Base-by-base conservation (phyloP, 805 yeast species). In the Wickerhamomyces sydowiorum region DNA sequence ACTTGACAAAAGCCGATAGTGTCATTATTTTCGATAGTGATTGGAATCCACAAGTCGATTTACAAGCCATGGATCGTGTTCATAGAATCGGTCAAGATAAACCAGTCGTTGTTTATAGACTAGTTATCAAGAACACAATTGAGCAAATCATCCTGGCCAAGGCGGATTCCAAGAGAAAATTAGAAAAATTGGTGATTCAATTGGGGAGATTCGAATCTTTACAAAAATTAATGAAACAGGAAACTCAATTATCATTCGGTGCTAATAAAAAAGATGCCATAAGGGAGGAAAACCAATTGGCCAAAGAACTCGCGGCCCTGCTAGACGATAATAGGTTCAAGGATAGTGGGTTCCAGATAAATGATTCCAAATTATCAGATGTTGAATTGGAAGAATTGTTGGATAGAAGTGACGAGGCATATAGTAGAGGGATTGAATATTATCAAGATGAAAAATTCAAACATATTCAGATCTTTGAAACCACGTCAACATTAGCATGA, bases 31-130 rank as follows among this genome's bases (percentile, higher is more conserved):
- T 87, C 57, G 99, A 91, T 56, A 84, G 88, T 43, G 99, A 91
- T 57, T 91, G 97, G 96, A 91, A 91, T 55, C 99, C 98, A 0
- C 97, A 91, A 57, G 95, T 88, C 47, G 98, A 91, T 62, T 66
- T 89, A 39, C 99, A 91, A 60, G 98, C 98, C 0, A 91, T 91
- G 79, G 98, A 90, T 54, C 72, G 99, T 41, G 95, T 86, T 12
- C 98, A 91, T 59, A 70, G 99, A 56, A 87, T 93, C 41, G 98
- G 98, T 0, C 99, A 91, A 60, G 72, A 67, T 1, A 78, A 75
- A 41, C 96, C 96, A 1, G 96, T 90, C 5, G 70, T 86, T 19
- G 76, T 91, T 1, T 87, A 82, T 57, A 72, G 98, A 46, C 70
- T 93, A 20, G 81, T 89, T 15, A 74, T 86, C 9, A 75, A 77